Evolutionary conservation across 352 stramenopile genomes (phyloP).

Genomic region (Phytophthora cryptogea): DNA sequence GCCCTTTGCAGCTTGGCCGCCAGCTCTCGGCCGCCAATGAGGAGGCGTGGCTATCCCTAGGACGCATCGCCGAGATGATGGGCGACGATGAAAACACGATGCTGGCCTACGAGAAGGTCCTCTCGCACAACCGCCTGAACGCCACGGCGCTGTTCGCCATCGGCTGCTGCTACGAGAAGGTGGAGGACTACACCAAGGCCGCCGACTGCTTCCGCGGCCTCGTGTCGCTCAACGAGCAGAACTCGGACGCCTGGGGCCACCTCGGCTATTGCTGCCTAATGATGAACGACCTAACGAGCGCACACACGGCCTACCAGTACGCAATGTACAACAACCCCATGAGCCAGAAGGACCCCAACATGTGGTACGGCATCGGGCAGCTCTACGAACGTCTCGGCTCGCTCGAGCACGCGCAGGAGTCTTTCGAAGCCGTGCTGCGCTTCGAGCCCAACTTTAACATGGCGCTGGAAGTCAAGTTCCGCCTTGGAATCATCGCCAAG

Average conservation of each 20-base stretch:
- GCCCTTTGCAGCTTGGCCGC: slow-evolving; percentile 48
- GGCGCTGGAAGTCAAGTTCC: slow-evolving; percentile 87
- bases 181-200: slow-evolving; percentile 87
- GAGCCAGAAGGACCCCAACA: slow-evolving; percentile 86
- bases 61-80: slow-evolving; percentile 91
- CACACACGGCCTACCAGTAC: slow-evolving; percentile 88
- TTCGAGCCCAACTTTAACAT: slow-evolving; percentile 90
- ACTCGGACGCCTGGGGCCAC: slow-evolving; percentile 86
- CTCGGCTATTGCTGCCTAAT: slow-evolving; percentile 89
- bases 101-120: slow-evolving; percentile 87
- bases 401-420: slow-evolving; percentile 85
- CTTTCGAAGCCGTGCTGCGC: slow-evolving; percentile 82
- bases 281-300: slow-evolving; percentile 89
- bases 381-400: slow-evolving; percentile 86
- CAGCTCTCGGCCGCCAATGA: slow-evolving; percentile 83
- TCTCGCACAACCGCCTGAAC: slow-evolving; percentile 89
- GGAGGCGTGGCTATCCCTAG: slow-evolving; percentile 82
- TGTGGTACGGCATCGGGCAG: slow-evolving; percentile 89
- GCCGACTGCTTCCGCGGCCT: slow-evolving; percentile 88
- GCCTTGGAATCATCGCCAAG: slow-evolving; percentile 86
- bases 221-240: slow-evolving; percentile 84
- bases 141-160: slow-evolving; percentile 82
- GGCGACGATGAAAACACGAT: slow-evolving; percentile 90
- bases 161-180: slow-evolving; percentile 87
- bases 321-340: slow-evolving; percentile 91